Percentiles rank a stretch among this genome's conserved stretches.
Conservation (phyloP, 176 grass and related monocot genomes). For the Oryza glumipatula region DNA sequence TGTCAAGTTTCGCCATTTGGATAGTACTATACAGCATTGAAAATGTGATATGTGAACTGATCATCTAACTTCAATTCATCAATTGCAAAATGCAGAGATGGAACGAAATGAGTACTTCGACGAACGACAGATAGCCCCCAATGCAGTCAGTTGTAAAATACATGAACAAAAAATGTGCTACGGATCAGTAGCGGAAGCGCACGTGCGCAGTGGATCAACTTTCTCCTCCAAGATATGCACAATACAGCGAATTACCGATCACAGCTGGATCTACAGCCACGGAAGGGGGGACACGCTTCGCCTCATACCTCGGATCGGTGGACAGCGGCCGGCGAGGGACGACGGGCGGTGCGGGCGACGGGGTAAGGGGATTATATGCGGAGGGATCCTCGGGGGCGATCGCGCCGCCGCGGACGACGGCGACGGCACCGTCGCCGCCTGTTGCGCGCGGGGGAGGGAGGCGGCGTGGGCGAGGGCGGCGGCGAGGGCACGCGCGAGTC, state of each 20-base stretch:
- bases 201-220: too few species aligned
- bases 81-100: background rate
- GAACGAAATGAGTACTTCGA: background rate
- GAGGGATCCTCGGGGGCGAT: too few species aligned
- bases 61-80: background rate
- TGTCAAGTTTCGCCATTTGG: background rate
- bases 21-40: background rate
- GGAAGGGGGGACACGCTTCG: background rate
- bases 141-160: background rate
- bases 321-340: background rate
- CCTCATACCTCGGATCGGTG: background rate
- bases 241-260: background rate
- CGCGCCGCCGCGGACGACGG: too few species aligned
- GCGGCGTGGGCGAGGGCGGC: too few species aligned
- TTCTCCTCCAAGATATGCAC: background rate
- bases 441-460: too few species aligned
- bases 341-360: background rate
- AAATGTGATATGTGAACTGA: conserved; percentile 1
- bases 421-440: background rate
- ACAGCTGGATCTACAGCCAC: background rate
- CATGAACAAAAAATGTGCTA: background rate
- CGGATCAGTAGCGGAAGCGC: background rate
- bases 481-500: background rate
- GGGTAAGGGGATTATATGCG: background rate
- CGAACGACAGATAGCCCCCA: background rate